Base-by-base conservation (phyloP, 2,329 filamentous ascomycete genomes). In the Akanthomyces muscarius region DNA sequence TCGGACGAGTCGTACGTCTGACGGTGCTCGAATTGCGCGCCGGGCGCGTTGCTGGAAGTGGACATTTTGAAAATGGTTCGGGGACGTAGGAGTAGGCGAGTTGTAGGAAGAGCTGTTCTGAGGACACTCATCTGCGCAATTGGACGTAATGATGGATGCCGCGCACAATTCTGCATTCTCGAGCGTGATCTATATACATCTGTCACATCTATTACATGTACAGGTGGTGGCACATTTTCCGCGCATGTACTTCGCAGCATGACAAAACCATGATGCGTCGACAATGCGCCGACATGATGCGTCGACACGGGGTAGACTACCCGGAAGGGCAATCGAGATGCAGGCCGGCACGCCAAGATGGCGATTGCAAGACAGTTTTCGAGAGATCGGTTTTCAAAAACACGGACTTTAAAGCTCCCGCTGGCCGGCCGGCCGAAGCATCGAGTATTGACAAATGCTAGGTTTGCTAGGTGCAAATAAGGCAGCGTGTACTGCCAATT, bases 21-120 rank as follows among this genome's bases (percentile, higher is more conserved):
- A 30, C 82, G 79, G 14, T 78, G 75, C 69, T 85, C 82, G 61
- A 82, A 83, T 16, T 81, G 72, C 67, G 84, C 82, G 53, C 82
- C 82, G 0, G 81, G 80, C 11, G 59, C 47, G 2, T 63, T 60
- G n/a, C 64, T 41, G 21, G 64, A 5, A 28, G 44, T 62, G 23
- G 44, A 48, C 56, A 59, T 59, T 10, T 13, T 50, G 45, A n/a
- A 3, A 41, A 47, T 25, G 44, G 36, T 11, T 8, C 8, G 56
- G 18, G 45, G 33, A 23, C 30, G 56, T 5, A 59, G 21, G 8
- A 59, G 21, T 8, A 50, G 33, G 6, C 18, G 28, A n/a, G 56
- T 28, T 18, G 56, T 25, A 13, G 42, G 45, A 11, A 50, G n/a
- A 8, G 25, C n/a, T 8, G 41, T 28, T 50, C 11, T 38, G 21